Evolutionary conservation across 169 alveolate species (phyloP).

Genomic region (Amoebophrya sp.): DNA sequence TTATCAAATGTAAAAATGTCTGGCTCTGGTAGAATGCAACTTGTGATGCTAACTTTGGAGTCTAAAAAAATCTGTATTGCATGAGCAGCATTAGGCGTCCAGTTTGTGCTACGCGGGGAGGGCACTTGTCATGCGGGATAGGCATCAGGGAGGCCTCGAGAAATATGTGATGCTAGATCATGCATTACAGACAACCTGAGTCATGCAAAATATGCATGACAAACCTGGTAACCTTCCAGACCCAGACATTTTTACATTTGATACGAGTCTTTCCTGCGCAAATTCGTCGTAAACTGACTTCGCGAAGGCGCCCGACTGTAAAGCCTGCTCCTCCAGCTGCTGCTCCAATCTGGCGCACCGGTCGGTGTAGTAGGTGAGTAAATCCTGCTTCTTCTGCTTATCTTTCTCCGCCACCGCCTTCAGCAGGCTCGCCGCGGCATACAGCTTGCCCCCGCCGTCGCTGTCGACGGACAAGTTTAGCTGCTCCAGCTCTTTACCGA

Average conservation of each 20-base stretch:
- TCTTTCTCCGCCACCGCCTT: background rate
- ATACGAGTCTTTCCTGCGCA: background rate
- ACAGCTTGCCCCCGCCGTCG: background rate
- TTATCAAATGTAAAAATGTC: background rate
- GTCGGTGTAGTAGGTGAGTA: background rate
- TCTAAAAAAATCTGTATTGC: background rate
- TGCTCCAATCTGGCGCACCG: too few species aligned
- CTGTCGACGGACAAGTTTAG: background rate
- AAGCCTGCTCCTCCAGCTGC: too few species aligned
- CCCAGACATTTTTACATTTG: background rate
- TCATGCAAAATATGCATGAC: too few species aligned
- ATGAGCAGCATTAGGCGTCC: too few species aligned
- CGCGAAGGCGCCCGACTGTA: background rate
- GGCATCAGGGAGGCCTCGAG: background rate
- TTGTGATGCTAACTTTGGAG: background rate
- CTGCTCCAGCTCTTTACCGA: too few species aligned
- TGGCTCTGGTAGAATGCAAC: background rate
- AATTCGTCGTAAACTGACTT: background rate
- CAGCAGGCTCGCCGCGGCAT: background rate
- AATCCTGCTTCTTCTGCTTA: background rate
- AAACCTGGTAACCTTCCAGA: background rate
- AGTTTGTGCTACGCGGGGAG: background rate
- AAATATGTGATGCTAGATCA: background rate
- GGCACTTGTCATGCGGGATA: background rate
- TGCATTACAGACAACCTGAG: too few species aligned